Conservation (phyloP, 495 filamentous ascomycete species). For the Penicillium ucsense region DNA sequence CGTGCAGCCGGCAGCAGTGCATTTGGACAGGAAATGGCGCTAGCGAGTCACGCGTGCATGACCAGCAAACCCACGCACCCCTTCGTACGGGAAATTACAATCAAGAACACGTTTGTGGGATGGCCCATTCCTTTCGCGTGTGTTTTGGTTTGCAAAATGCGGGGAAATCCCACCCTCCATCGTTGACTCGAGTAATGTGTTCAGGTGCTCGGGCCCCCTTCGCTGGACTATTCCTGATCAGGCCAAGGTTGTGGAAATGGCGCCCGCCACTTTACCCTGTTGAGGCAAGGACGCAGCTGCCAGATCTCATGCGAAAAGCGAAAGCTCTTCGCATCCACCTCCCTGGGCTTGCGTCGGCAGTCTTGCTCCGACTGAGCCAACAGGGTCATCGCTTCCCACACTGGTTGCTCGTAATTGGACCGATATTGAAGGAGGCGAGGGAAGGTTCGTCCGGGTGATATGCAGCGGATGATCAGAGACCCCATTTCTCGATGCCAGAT, state of each 20-base stretch:
- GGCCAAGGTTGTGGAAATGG: too few relatives aligned
- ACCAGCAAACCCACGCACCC: too few relatives aligned
- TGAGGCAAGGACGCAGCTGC: not conserved
- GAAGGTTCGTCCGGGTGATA: not conserved
- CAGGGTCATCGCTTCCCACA: not conserved
- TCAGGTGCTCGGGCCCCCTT: not conserved
- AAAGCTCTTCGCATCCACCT: too few relatives aligned
- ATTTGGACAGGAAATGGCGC: not conserved
- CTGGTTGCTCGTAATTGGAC: not conserved
- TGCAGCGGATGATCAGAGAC: conserved; percentile 1
- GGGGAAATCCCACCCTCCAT: conserved; percentile 1
- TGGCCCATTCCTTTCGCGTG: too few relatives aligned
- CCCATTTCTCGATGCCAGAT: not conserved
- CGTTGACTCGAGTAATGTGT: too few relatives aligned
- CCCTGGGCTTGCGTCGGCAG: not conserved
- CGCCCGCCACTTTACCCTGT: too few relatives aligned
- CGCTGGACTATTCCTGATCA: too few relatives aligned
- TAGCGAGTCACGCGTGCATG: conserved; percentile 3
- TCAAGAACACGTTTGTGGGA: too few relatives aligned
- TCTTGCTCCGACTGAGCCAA: not conserved
- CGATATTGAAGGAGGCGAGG: not conserved
- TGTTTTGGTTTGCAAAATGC: conserved; percentile 1
- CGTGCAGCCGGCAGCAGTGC: not conserved
- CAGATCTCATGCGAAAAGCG: conserved; percentile 1
- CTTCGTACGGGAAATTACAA: too few relatives aligned